Base-by-base conservation (phyloP, 2,329 filamentous ascomycete species). In the Hymenoscyphus fraxineus region DNA sequence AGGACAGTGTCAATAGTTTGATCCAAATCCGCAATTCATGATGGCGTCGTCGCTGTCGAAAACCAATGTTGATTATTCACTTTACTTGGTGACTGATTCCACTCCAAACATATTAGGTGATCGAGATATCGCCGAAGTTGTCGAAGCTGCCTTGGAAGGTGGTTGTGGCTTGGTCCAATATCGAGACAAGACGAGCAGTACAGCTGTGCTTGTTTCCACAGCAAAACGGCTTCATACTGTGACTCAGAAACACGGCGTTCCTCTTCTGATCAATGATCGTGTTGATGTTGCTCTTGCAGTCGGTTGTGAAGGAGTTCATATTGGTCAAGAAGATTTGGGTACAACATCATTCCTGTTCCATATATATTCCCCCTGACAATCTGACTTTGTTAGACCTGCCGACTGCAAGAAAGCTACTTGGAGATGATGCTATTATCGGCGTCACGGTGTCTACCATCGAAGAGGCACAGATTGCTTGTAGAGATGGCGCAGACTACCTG, bases 311-410 rank as follows among this genome's bases (percentile, higher is more conserved):
- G 95, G 95, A 57, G 92, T 97, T 9, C 95, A 98, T 76, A 85
- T 98, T 59, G 95, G 95, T 6, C 94, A 98, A 79, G 93, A 97
- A 83, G 94, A 98, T 76, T 88, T 97, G 81, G 82, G 89, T 91
- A 77, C 77, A 38, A 22, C 31, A 38, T 63, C 64, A 63, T 38
- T 27, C 44, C 15, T 40, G 7, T 41, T 27, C n/a, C 41, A 44
- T 12, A 32, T n/a, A n/a, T 41, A 16, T 68, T 51, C 54, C 19
- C 16, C 32, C 40, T 40, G 27, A 4, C 4, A 12, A 57, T 67
- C 64, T 72, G 47, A 71, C 62, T 57, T 40, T 3, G 16, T 32
- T 68, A 88, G 87, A 86, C 65, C 76, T 91, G 35, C 73, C 78
- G 9, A 82, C 83, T 47, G 93, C 93, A 1, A 89, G 91, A 64